phyloP scores from a whole-genome alignment of 202 grass and related monocot genomes.

The Schoenoplectus tabernaemontani region DNA sequence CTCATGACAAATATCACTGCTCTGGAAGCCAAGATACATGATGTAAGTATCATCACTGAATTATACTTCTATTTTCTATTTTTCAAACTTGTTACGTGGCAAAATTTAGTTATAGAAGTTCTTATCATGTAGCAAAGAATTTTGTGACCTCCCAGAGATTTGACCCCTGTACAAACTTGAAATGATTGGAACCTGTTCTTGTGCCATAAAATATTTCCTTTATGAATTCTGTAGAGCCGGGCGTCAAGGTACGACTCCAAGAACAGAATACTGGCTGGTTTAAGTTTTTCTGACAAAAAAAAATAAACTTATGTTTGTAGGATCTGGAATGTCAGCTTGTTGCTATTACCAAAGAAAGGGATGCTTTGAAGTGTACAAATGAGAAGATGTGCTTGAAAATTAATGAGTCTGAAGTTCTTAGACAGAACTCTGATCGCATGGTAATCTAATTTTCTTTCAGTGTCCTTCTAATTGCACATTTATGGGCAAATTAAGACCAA shows the following conservation, averaged over 20 bases:
- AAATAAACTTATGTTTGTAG: not conserved
- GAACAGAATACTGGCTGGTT: not conserved
- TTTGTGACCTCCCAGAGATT: not conserved
- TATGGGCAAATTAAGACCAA: not conserved
- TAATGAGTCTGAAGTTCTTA: conserved; percentile 42
- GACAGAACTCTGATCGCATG: conserved; percentile 41
- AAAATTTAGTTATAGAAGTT: too few species aligned
- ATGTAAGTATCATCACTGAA: conserved; percentile 32
- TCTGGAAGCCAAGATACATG: conserved; percentile 50
- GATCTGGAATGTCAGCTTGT: conserved; percentile 30
- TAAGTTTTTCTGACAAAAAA: not conserved
- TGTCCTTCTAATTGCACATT: not conserved
- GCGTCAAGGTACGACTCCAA: not conserved
- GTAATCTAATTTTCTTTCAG: conserved; percentile 20
- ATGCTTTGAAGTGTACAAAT: conserved; percentile 39
- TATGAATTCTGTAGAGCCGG: too few species aligned
- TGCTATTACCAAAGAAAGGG: conserved; percentile 41
- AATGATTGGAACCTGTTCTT: not conserved
- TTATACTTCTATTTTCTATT: not conserved
- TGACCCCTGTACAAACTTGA: not conserved
- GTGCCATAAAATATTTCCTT: not conserved
- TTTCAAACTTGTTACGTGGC: not conserved
- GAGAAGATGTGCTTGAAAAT: conserved; percentile 32
- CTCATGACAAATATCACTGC: conserved; percentile 41
- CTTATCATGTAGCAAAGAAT: too few species aligned